Base-by-base conservation (phyloP, 495 filamentous ascomycete species). In the Tuber microsphaerosporum region DNA sequence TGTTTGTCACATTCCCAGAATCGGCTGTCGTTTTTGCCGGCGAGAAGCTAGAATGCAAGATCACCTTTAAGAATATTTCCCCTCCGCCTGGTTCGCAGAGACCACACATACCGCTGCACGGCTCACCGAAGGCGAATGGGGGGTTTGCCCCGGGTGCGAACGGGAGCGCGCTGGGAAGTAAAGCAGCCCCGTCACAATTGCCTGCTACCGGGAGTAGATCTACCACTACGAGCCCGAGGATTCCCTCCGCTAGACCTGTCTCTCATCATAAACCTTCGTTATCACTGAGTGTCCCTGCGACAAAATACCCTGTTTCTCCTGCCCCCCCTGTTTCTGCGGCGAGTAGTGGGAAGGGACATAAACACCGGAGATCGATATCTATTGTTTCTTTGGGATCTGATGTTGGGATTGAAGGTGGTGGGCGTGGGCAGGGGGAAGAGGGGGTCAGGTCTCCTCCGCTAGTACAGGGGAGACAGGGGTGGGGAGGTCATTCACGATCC, bases 21-120 rank as follows among this genome's bases (percentile, higher is more conserved):
- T 83, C 92, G 92, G 81, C 89, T 91, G 84, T 91, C 69, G 93
- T 99, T 77, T 98, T 97, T 84, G 92, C 96, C 44, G 96, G 96
- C 77, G 95, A 98, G 85, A 90, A 94, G 80, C 87, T 98, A 80
- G 91, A 94, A 85, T 97, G 95, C 84, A 93, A 89, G 72, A 97
- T 99, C 81, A 97, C 93, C 65, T 98, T 98, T 85, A 94, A 92
- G 85, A 99, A 99, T 82, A 88, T 94, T 75, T 89, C 92, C 37
- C 83, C 86, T 80, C 80, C 71, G 65, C 44, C 73, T 73, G 80
- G 78, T 31, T 70, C 75, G 69, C 78, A 73, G 72, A 71, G 76
- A 79, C 70, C 77, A 72, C 72, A 69, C 70, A 46, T 71, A 41
- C 73, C 73, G n/a, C 69, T 75, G 34, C 77, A 78, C 46, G 46